Evolutionary conservation across 345 rosid genomes (phyloP).

Genomic region (Arabis hirsuta): DNA sequence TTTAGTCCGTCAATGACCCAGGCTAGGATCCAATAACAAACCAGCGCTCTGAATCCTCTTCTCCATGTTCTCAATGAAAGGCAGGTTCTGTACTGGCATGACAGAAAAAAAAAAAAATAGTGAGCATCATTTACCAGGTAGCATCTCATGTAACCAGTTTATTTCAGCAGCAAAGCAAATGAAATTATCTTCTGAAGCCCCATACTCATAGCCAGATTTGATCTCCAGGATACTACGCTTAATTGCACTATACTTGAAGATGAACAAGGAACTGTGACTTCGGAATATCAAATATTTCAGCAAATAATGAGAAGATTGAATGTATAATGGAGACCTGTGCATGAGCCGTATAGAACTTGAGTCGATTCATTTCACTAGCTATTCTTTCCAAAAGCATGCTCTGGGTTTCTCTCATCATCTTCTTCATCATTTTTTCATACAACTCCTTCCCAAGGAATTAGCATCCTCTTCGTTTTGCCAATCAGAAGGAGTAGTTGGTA

Average conservation of each 20-base stretch:
- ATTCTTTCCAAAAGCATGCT: slow-evolving; percentile 98
- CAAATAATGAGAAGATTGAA: not conserved
- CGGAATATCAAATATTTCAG: not conserved
- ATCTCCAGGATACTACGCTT: slow-evolving; percentile 4
- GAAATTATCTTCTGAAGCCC: not conserved
- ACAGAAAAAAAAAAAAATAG: slow-evolving; percentile 47
- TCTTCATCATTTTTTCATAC: slow-evolving; percentile 54
- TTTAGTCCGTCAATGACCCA: slow-evolving; percentile 93
- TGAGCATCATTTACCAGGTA: slow-evolving; percentile 45
- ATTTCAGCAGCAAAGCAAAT: slow-evolving; percentile 7
- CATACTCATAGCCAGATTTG: slow-evolving; percentile 14
- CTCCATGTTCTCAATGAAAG: slow-evolving; percentile 96
- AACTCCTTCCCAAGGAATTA: slow-evolving; percentile 50
- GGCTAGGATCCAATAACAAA: slow-evolving; percentile 82
- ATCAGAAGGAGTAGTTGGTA: slow-evolving; percentile 80
- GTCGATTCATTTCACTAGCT: slow-evolving; percentile 98
- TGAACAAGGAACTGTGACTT: not conserved
- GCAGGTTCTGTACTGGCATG: slow-evolving; percentile 98
- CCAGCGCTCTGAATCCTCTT: slow-evolving; percentile 94
- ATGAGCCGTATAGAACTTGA: slow-evolving; percentile 88
- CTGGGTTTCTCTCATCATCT: slow-evolving; percentile 89
- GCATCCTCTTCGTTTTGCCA: slow-evolving; percentile 70
- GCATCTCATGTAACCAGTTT: not conserved
- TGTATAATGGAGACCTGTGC: slow-evolving; percentile 75
- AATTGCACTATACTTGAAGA: slow-evolving; percentile 14